A percentile compares a stretch with the other conserved stretches of the same genome.
phyloP scores from a whole-genome alignment of 2,329 filamentous ascomycete genomes.

The Botryotinia globosa region DNA sequence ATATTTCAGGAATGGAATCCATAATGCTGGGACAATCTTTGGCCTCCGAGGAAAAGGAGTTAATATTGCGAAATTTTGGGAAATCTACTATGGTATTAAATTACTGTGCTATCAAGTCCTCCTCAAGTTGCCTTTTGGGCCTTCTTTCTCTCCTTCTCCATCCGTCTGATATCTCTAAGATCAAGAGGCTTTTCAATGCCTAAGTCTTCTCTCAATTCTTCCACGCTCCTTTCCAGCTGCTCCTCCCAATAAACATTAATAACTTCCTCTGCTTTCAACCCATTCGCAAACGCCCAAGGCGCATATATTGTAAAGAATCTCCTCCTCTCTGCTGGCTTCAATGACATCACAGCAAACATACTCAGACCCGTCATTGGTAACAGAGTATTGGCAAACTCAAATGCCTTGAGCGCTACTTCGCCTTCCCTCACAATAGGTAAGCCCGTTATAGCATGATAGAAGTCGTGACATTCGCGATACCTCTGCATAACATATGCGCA shows the following conservation, averaged over 20 bases:
- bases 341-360: conserved; percentile 64
- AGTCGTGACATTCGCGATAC: conserved; percentile 96
- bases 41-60: not conserved
- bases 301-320: conserved; percentile 74
- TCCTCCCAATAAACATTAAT: conserved; percentile 99
- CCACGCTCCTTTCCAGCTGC: conserved; percentile 78
- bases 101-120: conserved; percentile 32
- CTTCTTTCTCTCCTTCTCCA: conserved; percentile 66
- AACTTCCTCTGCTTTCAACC: conserved; percentile 70
- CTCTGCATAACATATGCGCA: conserved; percentile 98
- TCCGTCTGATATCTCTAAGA: conserved; percentile 71
- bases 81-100: conserved; percentile 6
- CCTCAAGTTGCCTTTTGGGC: conserved; percentile 45
- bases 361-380: conserved; percentile 93
- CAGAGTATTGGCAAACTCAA: conserved; percentile 93
- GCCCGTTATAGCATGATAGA: conserved; percentile 92
- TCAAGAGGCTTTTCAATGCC: conserved; percentile 88
- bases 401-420: conserved; percentile 94
- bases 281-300: conserved; percentile 89
- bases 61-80: conserved; percentile 9
- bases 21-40: not conserved
- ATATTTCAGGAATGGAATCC: not conserved
- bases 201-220: conserved; percentile 68
- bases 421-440: conserved; percentile 91
- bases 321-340: conserved; percentile 61